phyloP scores from a whole-genome alignment of 371 early-diverging fungal genomes.

The Quaeritorhiza haematococci region DNA sequence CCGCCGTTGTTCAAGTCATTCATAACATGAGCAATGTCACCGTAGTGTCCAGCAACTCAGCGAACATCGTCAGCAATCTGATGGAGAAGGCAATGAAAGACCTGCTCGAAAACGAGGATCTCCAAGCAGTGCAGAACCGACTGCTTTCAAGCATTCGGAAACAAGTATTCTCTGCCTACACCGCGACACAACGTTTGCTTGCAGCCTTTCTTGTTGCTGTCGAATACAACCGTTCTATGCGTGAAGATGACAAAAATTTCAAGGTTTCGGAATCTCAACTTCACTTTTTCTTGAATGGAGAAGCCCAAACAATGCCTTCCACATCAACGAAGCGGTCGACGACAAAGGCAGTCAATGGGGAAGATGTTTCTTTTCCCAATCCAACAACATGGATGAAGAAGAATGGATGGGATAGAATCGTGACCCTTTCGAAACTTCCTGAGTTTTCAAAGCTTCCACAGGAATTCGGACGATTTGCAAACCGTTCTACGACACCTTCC shows the following conservation, averaged over 20 bases:
- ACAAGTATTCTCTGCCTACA: no score
- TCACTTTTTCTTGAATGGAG: slow-evolving; percentile 1
- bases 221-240: no score
- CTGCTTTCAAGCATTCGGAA: no score
- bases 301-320: neutral
- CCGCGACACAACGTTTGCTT: no score
- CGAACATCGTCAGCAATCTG: neutral
- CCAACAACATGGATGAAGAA: slow-evolving; percentile 16
- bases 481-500: slow-evolving; percentile 16
- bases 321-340: neutral
- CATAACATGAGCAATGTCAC: no score
- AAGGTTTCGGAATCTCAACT: neutral
- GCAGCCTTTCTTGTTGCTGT: no score
- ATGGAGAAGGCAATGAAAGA: neutral
- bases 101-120: slow-evolving; percentile 2
- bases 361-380: slow-evolving; percentile 10
- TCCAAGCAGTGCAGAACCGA: no score
- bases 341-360: neutral
- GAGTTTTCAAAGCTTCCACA: slow-evolving; percentile 10
- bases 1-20: no score
- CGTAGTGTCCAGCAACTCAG: no score
- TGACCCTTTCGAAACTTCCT: slow-evolving; percentile 10
- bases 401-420: slow-evolving; percentile 9
- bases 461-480: slow-evolving; percentile 20
- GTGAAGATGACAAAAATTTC: no score